Conservation (phyloP, 2,329 filamentous ascomycete genomes). For the Hysterium pulicare region DNA sequence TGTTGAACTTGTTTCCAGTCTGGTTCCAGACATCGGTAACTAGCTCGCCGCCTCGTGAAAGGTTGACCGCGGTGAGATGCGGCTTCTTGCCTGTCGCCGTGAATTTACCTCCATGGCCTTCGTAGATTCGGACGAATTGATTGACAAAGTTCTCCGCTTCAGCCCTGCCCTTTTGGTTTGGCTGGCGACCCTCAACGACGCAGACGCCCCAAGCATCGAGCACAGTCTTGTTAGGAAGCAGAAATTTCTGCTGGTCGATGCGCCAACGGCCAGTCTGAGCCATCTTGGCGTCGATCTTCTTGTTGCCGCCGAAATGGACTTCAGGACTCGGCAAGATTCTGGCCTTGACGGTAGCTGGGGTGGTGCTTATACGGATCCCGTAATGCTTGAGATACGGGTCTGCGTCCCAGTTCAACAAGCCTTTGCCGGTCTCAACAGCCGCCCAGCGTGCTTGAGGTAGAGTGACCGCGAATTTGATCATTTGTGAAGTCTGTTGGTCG, state of each 20-base stretch:
- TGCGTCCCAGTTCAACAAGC: slow-evolving; percentile 61
- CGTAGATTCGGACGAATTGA: slow-evolving; percentile 61
- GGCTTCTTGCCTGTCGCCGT: slow-evolving; percentile 29
- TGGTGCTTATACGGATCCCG: slow-evolving; percentile 64
- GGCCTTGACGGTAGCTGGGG: slow-evolving; percentile 63
- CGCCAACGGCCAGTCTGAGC: slow-evolving; percentile 78
- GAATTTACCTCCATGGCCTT: slow-evolving; percentile 59
- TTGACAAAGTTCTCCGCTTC: slow-evolving; percentile 54
- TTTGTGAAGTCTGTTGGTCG: slow-evolving; percentile 66
- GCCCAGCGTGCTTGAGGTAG: slow-evolving; percentile 65
- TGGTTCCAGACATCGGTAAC: slow-evolving; percentile 55
- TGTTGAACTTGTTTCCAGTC: slow-evolving; percentile 53
- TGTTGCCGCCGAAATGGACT: slow-evolving; percentile 59
- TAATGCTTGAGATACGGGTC: slow-evolving; percentile 73
- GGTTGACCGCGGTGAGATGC: slow-evolving; percentile 27
- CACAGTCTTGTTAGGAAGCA: slow-evolving; percentile 57
- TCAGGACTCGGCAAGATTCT: slow-evolving; percentile 68
- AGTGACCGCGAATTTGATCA: slow-evolving; percentile 93
- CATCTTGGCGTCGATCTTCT: slow-evolving; percentile 21
- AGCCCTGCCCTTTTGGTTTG: slow-evolving; percentile 40
- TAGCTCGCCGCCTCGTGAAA: slow-evolving; percentile 46
- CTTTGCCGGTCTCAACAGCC: slow-evolving; percentile 66
- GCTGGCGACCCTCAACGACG: slow-evolving; percentile 55
- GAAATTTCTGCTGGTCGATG: slow-evolving; percentile 76
- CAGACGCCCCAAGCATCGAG: slow-evolving; percentile 75